Evolutionary conservation across 2,329 filamentous ascomycete species (phyloP), one percentile per base, ranked within the genome.

Genomic region (Cytospora schulzeri): DNA sequence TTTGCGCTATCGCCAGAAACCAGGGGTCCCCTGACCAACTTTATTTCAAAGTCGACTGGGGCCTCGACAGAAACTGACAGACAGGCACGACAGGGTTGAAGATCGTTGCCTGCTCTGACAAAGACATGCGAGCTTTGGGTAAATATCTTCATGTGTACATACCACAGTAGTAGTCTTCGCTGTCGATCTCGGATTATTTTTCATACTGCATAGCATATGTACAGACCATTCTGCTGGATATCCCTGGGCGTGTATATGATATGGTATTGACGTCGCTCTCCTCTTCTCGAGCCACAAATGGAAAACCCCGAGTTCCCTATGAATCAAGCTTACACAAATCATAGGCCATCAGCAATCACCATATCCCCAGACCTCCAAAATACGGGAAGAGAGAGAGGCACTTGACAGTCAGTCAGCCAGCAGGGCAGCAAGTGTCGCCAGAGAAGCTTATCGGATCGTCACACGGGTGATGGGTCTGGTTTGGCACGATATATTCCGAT

Each of bases 161-260:
- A 33, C 31, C 31, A 5, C 31, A 33, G 31, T 33, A 33, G 31
- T 29, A 8, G 12, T 35, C 33, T 35, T 12, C 14, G 33, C 33
- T 57, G 63, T 58, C 33, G 58, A 65, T 62, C 63, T 62, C 58
- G 58, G 63, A 31, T 22, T 35, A 26, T 65, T 65, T 57, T 58
- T 29, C 24, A 58, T 19, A 4, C 38, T 41, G 38, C 38, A 41
- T 41, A n/a, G 15, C 17, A n/a, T 41, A 9, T 31, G 29, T n/a
- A n/a, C n/a, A n/a, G n/a, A n/a, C n/a, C n/a, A 17, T 14, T 17
- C 3, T 38, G 35, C 17, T 38, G 12, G 12, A 4, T 15, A 17
- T 38, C 35, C 35, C 35, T 38, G n/a, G n/a, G 35, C 35, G 15
- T 38, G 11, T 14, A 38, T 38, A 15, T 17, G 35, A 38, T n/a